Percentiles rank a stretch among this genome's conserved stretches.
These are phyloP conservation scores for Penicillium sp. DNA, from an alignment of 2,329 filamentous ascomycete genomes.

Conservation along the genomic window DNA sequence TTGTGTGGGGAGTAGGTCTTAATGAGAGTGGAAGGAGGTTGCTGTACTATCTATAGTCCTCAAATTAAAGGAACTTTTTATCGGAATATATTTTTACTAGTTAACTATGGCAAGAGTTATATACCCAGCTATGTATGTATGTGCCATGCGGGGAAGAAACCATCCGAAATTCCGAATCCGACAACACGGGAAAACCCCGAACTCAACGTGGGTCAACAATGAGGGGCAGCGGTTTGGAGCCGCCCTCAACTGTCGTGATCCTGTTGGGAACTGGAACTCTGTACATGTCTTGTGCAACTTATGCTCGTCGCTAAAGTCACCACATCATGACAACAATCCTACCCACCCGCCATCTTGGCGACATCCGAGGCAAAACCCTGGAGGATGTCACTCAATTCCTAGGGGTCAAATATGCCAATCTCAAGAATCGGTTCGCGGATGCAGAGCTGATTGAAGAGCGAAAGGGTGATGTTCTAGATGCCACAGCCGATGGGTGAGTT, in stretches of 20 bases:
- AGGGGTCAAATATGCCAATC: constrained; percentile 38
- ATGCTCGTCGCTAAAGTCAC: not conserved
- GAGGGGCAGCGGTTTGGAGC: not conserved
- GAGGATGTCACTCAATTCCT: constrained; percentile 33
- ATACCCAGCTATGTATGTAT: no score
- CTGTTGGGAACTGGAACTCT: no score
- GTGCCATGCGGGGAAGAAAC: not conserved
- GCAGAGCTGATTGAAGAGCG: constrained; percentile 29
- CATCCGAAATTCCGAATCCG: not conserved
- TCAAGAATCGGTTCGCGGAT: constrained; percentile 34
- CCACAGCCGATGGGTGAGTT: constrained; percentile 36
- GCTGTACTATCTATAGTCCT: not conserved
- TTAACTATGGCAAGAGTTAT: no score
- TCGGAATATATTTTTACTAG: no score
- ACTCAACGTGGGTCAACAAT: not conserved
- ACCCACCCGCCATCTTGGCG: constrained; percentile 27
- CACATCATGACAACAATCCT: constrained; percentile 6
- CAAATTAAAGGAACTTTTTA: no score
- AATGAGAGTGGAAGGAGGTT: not conserved
- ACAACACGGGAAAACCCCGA: not conserved
- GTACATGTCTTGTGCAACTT: no score
- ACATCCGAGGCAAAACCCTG: constrained; percentile 24
- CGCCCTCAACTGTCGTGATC: not conserved
- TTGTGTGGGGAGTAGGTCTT: not conserved
- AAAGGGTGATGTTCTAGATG: constrained; percentile 27